Evolutionary conservation across 805 yeast species (phyloP), one percentile per base, ranked within the genome.

Genomic region (Sungouiella thailandica): DNA sequence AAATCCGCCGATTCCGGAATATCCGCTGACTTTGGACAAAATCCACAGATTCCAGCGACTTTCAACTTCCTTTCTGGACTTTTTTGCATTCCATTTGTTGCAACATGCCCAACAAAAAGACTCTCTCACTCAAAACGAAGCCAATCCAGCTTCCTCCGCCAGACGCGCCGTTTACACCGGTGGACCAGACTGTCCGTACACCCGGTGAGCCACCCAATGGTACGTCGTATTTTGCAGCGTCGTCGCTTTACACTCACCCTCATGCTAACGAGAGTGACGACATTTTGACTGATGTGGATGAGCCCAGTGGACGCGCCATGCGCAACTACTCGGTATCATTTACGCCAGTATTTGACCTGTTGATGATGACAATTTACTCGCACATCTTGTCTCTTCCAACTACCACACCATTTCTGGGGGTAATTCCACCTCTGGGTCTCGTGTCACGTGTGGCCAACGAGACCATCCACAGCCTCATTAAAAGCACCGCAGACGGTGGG

Each of bases 361-460:
- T 64, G 27, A 55, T 65, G 9, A 43, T 63, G 52, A 42, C 55
- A 20, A 38, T 58, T 7, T 66, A 65, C 46, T 49, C 55, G 18
- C 55, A 60, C 29, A 47, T 63, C 25, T 46, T 65, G 29, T 53
- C 61, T 22, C 57, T 62, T 27, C 72, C 72, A 26, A 66, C 72
- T 14, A 65, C 71, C 3, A 65, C 71, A 14, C 72, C 72, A 9
- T 66, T 66, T 32, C 57, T 57, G 52, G 72, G 72, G 2, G 30
- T 41, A 9, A 50, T 58, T 7, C 72, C 72, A 12, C 72, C 72
- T 3, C 62, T 66, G 48, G 72, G 72, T 1, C 49, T 66, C 31
- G 70, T 60, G 15, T 58, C 68, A 25, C 60, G 57, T 38, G 68
- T 65, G n/a, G 70, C 70, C 22, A 59, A 59, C 40, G 71, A 66